These are phyloP conservation scores for Pulveroboletus sp. DNA, from an alignment of 768 basidiomycete species.

Conservation along the genomic window DNA sequence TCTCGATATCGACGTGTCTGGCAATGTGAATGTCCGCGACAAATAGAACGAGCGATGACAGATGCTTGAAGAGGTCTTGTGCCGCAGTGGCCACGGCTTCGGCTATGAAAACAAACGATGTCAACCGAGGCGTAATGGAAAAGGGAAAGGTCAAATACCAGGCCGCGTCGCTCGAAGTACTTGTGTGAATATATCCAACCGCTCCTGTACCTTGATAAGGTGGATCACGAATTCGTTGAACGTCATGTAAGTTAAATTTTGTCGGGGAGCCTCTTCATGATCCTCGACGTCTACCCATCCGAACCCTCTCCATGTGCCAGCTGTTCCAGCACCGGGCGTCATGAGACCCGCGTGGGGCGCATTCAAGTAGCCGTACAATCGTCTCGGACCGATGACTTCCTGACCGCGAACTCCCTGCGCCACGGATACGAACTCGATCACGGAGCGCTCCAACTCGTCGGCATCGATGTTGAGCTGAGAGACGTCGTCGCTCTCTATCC, in stretches of 20 bases:
- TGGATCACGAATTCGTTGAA: conserved; percentile 33
- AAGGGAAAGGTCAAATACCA: conserved; percentile 13
- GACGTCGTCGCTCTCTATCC: conserved; percentile 20
- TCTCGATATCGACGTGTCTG: conserved; percentile 49
- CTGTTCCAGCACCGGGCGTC: conserved; percentile 48
- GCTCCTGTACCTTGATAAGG: conserved; percentile 28
- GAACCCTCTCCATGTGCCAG: conserved; percentile 51
- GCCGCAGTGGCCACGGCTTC: conserved; percentile 25
- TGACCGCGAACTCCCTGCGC: conserved; percentile 43
- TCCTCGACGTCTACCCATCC: conserved; percentile 44
- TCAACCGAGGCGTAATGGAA: background rate
- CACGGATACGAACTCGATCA: conserved; percentile 62
- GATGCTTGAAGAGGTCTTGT: conserved; percentile 33
- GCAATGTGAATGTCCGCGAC: conserved; percentile 51
- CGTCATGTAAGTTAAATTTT: conserved; percentile 25
- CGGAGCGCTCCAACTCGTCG: conserved; percentile 65
- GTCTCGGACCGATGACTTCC: conserved; percentile 30
- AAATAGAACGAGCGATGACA: conserved; percentile 40
- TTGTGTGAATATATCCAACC: conserved; percentile 19
- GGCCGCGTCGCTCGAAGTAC: conserved; percentile 15
- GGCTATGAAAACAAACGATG: conserved; percentile 12
- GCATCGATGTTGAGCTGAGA: conserved; percentile 65
- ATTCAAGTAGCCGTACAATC: conserved; percentile 35
- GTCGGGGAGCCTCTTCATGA: conserved; percentile 29
- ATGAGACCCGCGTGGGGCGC: conserved; percentile 37